phyloP scores from a whole-genome alignment of 805 yeast species.

The Candida palmyrensis region DNA sequence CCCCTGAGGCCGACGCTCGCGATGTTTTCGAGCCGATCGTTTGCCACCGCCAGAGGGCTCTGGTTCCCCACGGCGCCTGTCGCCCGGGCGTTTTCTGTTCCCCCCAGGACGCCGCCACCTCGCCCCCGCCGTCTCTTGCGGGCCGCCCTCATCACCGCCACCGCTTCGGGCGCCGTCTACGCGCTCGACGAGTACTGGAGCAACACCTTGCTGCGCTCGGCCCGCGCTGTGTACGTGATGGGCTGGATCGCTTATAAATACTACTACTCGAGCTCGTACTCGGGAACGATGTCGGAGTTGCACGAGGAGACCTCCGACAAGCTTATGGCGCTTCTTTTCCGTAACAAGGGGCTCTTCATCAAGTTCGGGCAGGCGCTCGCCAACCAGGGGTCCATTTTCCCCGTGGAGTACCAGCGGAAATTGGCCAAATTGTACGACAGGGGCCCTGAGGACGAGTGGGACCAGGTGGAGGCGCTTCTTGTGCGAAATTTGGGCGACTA shows the following conservation, averaged over 20 bases:
- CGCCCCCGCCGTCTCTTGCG: no score
- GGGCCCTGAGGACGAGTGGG: conserved; percentile 61
- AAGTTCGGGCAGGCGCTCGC: conserved; percentile 79
- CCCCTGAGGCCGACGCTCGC: no score
- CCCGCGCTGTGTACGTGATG: conserved; percentile 45
- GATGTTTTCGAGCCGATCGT: no score
- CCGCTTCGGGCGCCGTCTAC: not conserved
- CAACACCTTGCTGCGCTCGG: conserved; percentile 35
- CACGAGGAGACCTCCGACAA: conserved; percentile 54
- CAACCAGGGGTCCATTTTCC: conserved; percentile 65
- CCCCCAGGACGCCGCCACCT: no score
- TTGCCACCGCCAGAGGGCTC: no score
- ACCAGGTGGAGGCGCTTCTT: conserved; percentile 35
- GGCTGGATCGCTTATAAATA: conserved; percentile 56
- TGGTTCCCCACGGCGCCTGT: no score
- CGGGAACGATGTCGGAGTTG: conserved; percentile 37
- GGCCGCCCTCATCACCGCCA: no score
- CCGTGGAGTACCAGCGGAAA: conserved; percentile 55
- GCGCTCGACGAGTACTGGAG: conserved; percentile 1
- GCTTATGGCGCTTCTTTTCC: conserved; percentile 22
- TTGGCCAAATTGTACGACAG: conserved; percentile 58
- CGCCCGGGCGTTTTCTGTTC: no score
- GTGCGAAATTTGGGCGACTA: conserved; percentile 41
- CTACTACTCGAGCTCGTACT: conserved; percentile 35
- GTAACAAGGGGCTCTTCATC: conserved; percentile 51